Conservation (phyloP, 2,329 filamentous ascomycete genomes). For the Dothidotthia symphoricarpi region DNA sequence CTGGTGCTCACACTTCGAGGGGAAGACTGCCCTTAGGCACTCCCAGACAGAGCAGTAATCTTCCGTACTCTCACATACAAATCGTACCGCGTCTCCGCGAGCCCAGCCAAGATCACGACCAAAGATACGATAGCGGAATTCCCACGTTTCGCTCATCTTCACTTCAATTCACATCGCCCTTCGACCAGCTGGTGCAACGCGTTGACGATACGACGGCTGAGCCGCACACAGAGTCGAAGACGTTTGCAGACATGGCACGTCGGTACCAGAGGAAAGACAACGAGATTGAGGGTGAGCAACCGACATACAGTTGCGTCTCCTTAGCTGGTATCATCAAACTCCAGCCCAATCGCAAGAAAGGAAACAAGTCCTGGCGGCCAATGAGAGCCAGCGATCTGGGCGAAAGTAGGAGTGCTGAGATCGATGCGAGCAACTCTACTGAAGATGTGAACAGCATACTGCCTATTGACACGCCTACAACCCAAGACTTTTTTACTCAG, state of each 20-base stretch:
- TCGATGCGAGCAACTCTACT: not conserved
- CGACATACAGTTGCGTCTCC: conserved; percentile 16
- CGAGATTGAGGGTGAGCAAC: conserved; percentile 11
- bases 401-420: conserved; percentile 3
- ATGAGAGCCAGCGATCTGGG: conserved; percentile 20
- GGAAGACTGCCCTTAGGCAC: conserved; percentile 20
- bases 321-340: conserved; percentile 22
- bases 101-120: not conserved
- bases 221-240: conserved; percentile 2
- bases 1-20: conserved; percentile 10
- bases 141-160: conserved; percentile 16
- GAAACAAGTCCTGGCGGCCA: conserved; percentile 25
- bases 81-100: conserved; percentile 14
- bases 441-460: too few species aligned
- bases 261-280: conserved; percentile 14
- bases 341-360: conserved; percentile 19
- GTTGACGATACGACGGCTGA: not conserved
- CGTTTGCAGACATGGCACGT: conserved; percentile 35
- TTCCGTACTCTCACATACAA: conserved; percentile 26
- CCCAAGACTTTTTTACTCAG: too few species aligned
- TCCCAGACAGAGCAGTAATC: conserved; percentile 2
- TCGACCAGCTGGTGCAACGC: conserved; percentile 1
- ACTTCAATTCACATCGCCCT: conserved; percentile 7
- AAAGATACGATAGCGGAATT: conserved; percentile 7
- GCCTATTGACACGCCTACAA: too few species aligned